Percentiles rank a stretch among this genome's conserved stretches.
phyloP scores from a whole-genome alignment of 202 grass and related monocot species.

The Digitaria exilis region DNA sequence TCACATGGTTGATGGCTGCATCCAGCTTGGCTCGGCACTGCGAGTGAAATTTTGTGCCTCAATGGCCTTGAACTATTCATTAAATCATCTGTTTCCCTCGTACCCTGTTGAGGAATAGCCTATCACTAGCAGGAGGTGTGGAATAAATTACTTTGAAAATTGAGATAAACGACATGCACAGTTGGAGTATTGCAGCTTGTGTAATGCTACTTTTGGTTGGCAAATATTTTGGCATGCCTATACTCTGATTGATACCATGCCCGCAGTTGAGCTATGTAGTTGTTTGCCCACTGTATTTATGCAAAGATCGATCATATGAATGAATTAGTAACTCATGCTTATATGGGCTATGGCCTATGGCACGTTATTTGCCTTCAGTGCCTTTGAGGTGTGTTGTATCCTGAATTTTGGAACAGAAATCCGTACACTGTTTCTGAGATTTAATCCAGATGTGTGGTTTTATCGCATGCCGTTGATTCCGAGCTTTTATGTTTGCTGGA shows the following conservation, averaged over 20 bases:
- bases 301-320: not conserved
- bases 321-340: not conserved
- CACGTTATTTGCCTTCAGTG: not conserved
- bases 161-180: not conserved
- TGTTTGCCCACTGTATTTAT: not conserved
- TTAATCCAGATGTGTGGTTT: not conserved
- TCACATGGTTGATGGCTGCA: not conserved
- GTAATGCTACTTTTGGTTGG: not conserved
- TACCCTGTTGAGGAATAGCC: conserved; percentile 14
- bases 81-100: not conserved
- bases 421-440: not conserved
- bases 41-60: not conserved
- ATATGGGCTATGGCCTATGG: not conserved
- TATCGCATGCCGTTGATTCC: not conserved
- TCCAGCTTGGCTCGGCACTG: not conserved
- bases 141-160: conserved; percentile 29
- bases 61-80: not conserved
- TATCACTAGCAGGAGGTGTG: conserved; percentile 3
- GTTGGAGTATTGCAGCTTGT: conserved; percentile 15
- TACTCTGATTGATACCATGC: not conserved
- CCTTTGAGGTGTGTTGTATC: not conserved
- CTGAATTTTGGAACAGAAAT: not conserved
- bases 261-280: not conserved
- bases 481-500: not conserved
- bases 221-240: not conserved